Conservation (phyloP, 768 basidiomycete genomes). For the Omphalotus guepiniiformis region DNA sequence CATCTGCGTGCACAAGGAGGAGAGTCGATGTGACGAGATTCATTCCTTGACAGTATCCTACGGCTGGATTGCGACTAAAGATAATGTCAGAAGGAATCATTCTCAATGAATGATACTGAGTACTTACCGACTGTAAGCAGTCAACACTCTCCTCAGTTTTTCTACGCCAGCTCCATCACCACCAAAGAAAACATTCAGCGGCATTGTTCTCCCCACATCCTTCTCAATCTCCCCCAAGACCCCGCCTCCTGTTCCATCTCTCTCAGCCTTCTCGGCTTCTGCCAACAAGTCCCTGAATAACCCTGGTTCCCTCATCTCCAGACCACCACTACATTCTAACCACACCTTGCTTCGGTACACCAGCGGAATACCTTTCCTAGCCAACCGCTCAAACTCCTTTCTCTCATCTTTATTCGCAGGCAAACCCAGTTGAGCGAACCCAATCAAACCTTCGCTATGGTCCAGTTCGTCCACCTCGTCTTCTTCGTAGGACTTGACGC, state of each 20-base stretch:
- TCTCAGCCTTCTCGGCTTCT: constrained; percentile 23
- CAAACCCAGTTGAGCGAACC: constrained; percentile 84
- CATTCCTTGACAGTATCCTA: constrained; percentile 96
- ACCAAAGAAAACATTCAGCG: constrained; percentile 93
- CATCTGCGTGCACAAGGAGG: constrained; percentile 87
- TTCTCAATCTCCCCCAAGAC: constrained; percentile 89
- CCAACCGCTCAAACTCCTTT: constrained; percentile 72
- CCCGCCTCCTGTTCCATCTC: constrained; percentile 33
- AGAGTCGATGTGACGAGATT: constrained; percentile 94
- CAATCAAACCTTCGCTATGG: constrained; percentile 84
- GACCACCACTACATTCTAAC: constrained; percentile 90
- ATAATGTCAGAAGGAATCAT: constrained; percentile 3
- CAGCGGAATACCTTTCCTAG: constrained; percentile 86
- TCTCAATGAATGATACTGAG: not conserved
- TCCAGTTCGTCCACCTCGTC: constrained; percentile 69
- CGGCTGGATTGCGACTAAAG: constrained; percentile 78
- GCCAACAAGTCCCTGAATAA: constrained; percentile 81
- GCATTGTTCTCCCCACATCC: constrained; percentile 90
- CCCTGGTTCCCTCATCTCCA: constrained; percentile 91
- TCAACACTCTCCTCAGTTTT: constrained; percentile 85
- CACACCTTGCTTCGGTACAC: constrained; percentile 85
- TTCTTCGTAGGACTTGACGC: constrained; percentile 32
- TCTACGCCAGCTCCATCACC: constrained; percentile 93
- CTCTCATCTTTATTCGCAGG: constrained; percentile 75
- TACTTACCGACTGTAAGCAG: constrained; percentile 86